A percentile compares a stretch with the other conserved stretches of the same genome.
phyloP scores from a whole-genome alignment of 352 stramenopile species.

The Globisporangium irregulare region DNA sequence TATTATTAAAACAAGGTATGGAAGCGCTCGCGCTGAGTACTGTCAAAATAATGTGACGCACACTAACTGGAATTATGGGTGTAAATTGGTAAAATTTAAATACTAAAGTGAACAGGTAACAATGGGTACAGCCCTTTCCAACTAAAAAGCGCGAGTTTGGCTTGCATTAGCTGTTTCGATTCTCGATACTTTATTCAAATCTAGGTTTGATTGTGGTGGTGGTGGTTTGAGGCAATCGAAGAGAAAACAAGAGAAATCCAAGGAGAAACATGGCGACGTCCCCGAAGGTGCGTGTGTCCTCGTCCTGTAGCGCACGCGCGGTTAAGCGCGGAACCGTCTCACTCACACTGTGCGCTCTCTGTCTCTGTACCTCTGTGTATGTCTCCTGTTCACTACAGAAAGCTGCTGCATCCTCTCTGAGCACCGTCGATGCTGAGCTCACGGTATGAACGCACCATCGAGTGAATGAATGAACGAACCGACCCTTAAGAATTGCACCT shows the following conservation, averaged over 20 bases:
- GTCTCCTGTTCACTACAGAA: not conserved
- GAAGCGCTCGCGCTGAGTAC: no score
- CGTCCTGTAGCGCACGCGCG: not conserved
- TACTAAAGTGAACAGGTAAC: no score
- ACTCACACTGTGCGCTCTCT: not conserved
- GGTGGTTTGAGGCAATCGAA: not conserved
- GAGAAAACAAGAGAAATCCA: not conserved
- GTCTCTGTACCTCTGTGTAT: not conserved
- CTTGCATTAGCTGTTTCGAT: no score
- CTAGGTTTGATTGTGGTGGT: not conserved
- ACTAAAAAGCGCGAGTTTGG: no score
- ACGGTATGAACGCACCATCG: not conserved
- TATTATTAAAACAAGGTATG: no score
- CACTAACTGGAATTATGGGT: no score
- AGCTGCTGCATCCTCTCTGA: not conserved
- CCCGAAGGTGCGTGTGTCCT: not conserved
- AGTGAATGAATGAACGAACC: not conserved
- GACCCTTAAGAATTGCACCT: not conserved
- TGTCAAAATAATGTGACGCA: no score
- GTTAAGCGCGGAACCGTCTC: not conserved
- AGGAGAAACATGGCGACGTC: slow-evolving; percentile 9
- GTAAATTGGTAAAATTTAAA: no score
- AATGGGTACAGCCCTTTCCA: no score
- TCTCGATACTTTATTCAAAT: not conserved
- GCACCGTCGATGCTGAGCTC: slow-evolving; percentile 10